A percentile compares a stretch with the other conserved stretches of the same genome.
Evolutionary conservation across 1,139 yeast genomes (phyloP).

Genomic region (Yamadazyma dushanensis): DNA sequence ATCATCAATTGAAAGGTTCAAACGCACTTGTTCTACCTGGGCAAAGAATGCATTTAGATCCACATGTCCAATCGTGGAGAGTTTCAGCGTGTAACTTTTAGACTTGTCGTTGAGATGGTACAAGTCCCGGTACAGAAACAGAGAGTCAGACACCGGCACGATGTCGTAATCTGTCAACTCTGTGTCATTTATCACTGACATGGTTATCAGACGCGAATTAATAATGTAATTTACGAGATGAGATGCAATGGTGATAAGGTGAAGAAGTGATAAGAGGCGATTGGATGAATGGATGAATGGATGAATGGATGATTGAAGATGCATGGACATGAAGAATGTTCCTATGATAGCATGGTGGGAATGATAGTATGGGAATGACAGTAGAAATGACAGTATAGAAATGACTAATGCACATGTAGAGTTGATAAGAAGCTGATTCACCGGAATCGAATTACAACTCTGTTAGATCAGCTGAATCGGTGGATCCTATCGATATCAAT

Average conservation of each 20-base stretch:
- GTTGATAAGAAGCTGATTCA: too few relatives aligned
- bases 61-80: conserved; percentile 81
- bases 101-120: conserved; percentile 44
- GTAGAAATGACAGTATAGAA: too few relatives aligned
- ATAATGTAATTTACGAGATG: background rate
- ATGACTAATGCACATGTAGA: too few relatives aligned
- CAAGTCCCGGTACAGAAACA: conserved; percentile 49
- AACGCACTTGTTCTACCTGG: conserved; percentile 82
- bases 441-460: too few relatives aligned
- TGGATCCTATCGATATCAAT: too few relatives aligned
- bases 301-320: too few relatives aligned
- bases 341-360: too few relatives aligned
- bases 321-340: too few relatives aligned
- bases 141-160: conserved; percentile 16
- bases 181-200: conserved; percentile 9
- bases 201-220: too few relatives aligned
- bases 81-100: conserved; percentile 58
- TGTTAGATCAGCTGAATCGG: too few relatives aligned
- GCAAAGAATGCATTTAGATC: conserved; percentile 96
- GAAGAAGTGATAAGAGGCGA: background rate
- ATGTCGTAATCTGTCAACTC: conserved; percentile 7
- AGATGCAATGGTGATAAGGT: background rate
- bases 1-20: conserved; percentile 60
- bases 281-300: too few relatives aligned
- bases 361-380: too few relatives aligned